phyloP scores from a whole-genome alignment of 2,329 filamentous ascomycete genomes.

The Emergomyces africanus region DNA sequence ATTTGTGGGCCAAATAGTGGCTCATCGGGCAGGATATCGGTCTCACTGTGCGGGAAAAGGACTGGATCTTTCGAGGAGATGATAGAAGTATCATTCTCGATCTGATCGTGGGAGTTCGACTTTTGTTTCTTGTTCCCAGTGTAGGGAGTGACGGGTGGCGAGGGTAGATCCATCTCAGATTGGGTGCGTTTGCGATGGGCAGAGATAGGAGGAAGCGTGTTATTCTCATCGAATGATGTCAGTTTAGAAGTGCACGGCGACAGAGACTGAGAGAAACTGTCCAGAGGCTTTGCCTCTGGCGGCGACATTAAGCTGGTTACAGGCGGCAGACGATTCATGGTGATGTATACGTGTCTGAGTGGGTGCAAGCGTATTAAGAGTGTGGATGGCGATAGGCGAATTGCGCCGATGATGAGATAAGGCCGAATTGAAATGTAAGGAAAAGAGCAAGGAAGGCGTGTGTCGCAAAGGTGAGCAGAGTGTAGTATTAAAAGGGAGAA shows the following conservation, averaged over 20 bases:
- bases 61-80: slow-evolving; percentile 26
- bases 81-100: slow-evolving; percentile 17
- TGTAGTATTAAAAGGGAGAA: slow-evolving; percentile 1
- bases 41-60: slow-evolving; percentile 30
- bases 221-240: slow-evolving; percentile 18
- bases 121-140: slow-evolving; percentile 28
- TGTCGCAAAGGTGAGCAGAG: background rate
- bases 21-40: slow-evolving; percentile 13
- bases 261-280: slow-evolving; percentile 27
- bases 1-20: slow-evolving; percentile 16
- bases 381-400: background rate
- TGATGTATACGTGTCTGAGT: slow-evolving; percentile 15
- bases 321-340: slow-evolving; percentile 31
- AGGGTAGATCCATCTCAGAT: slow-evolving; percentile 32
- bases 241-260: slow-evolving; percentile 14
- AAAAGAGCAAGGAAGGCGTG: background rate
- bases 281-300: slow-evolving; percentile 38
- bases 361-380: background rate
- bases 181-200: slow-evolving; percentile 29
- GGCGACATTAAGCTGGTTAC: slow-evolving; percentile 36
- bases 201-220: slow-evolving; percentile 30
- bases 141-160: slow-evolving; percentile 34
- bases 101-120: slow-evolving; percentile 21
- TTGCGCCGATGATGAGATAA: background rate
- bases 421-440: background rate